These are phyloP conservation scores for Chionographis japonica DNA, from an alignment of 106 monocot species.

Conservation along the genomic window DNA sequence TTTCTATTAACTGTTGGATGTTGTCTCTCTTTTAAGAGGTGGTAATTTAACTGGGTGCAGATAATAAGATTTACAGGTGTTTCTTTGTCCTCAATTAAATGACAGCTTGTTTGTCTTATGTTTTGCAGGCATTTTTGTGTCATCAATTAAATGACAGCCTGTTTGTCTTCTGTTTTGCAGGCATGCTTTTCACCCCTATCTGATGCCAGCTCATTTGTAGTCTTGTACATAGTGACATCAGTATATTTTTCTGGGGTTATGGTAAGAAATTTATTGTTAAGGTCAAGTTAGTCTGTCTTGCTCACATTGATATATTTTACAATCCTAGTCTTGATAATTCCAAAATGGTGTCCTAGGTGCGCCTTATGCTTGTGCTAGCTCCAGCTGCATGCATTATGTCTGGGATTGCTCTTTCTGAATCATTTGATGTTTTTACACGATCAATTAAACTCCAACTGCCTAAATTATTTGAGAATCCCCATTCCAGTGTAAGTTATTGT, in stretches of 20 bases:
- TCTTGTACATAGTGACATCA: conserved; percentile 89
- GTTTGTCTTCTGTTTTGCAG: conserved; percentile 34
- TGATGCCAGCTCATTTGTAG: conserved; percentile 91
- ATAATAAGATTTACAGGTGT: too few species aligned
- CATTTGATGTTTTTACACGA: conserved; percentile 74
- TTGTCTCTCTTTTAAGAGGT: too few species aligned
- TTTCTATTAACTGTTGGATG: too few species aligned
- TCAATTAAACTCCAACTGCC: conserved; percentile 76
- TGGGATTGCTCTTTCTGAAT: conserved; percentile 94
- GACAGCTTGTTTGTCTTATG: too few species aligned
- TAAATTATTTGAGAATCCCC: conserved; percentile 32
- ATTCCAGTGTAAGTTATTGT: conserved; percentile 38
- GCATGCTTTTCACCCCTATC: conserved; percentile 93
- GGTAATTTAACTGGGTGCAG: too few species aligned
- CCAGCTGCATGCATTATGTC: conserved; percentile 97
- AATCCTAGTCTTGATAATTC: conserved; percentile 8
- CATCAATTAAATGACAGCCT: too few species aligned
- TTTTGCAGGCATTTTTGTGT: too few species aligned
- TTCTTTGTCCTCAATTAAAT: too few species aligned
- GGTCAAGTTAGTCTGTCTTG: background rate
- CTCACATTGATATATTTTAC: background rate
- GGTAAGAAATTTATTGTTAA: conserved; percentile 41
- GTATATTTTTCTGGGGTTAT: conserved; percentile 99
- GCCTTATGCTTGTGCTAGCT: conserved; percentile 99
- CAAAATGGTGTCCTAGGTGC: conserved; percentile 47